Conservation (phyloP, 345 rosid species). For the Eucalyptus pauciflora region DNA sequence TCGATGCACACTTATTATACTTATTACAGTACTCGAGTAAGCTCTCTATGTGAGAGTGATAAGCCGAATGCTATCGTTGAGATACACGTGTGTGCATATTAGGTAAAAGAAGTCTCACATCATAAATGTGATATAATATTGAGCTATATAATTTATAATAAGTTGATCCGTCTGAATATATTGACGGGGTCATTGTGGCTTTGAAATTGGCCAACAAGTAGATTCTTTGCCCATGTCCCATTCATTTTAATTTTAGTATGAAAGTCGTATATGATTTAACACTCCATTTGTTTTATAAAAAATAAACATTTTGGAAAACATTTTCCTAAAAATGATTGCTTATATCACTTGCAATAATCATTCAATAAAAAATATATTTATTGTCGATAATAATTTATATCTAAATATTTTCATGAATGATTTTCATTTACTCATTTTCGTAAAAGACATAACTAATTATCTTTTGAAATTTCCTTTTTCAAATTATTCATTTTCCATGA, state of each 20-base stretch:
- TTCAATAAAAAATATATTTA: neutral
- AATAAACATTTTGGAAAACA: neutral
- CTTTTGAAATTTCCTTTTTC: neutral
- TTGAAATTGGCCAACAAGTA: neutral
- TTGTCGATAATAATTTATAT: neutral
- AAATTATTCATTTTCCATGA: neutral
- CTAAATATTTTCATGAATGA: neutral
- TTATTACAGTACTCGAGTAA: neutral
- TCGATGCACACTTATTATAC: neutral
- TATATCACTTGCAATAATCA: neutral
- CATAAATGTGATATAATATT: neutral
- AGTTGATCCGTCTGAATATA: neutral
- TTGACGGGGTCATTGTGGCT: neutral
- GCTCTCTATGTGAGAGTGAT: neutral
- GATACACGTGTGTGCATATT: neutral
- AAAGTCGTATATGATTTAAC: neutral
- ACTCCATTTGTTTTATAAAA: neutral
- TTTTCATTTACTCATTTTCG: neutral
- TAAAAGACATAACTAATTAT: neutral
- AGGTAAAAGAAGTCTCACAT: neutral
- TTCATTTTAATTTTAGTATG: neutral
- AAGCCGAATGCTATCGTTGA: neutral
- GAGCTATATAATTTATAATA: neutral
- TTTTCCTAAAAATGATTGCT: neutral
- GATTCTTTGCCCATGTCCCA: neutral